phyloP scores from a whole-genome alignment of 192 early-diverging fungal species.

The Bifiguratus adelaidae region DNA sequence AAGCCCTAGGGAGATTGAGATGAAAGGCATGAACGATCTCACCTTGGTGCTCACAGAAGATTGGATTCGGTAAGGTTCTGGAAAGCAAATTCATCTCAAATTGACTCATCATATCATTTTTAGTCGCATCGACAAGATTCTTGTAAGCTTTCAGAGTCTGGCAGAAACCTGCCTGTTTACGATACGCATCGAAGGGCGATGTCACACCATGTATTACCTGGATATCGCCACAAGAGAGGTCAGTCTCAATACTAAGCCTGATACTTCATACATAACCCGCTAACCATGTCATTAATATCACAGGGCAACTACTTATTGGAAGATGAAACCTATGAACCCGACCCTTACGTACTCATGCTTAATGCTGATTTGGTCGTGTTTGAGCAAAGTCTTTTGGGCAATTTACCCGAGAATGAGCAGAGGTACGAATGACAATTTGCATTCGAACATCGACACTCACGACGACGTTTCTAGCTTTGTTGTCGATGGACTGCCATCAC shows the following conservation, averaged over 20 bases:
- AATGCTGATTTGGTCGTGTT: slow-evolving; percentile 68
- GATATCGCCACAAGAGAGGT: slow-evolving; percentile 87
- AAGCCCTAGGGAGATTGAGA: too few relatives aligned
- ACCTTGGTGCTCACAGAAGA: slow-evolving; percentile 4
- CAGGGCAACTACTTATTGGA: slow-evolving; percentile 74
- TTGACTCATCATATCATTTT: neutral
- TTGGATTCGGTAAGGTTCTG: slow-evolving; percentile 9
- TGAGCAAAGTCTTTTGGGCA: slow-evolving; percentile 59
- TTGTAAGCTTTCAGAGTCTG: slow-evolving; percentile 57
- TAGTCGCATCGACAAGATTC: slow-evolving; percentile 37
- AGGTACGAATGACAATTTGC: slow-evolving; percentile 23
- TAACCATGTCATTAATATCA: neutral
- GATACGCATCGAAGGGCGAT: slow-evolving; percentile 72
- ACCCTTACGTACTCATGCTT: slow-evolving; percentile 74
- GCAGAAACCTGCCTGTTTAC: slow-evolving; percentile 74
- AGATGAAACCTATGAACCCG: slow-evolving; percentile 71
- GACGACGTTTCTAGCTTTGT: slow-evolving; percentile 42
- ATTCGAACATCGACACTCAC: too few relatives aligned
- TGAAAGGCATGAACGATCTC: too few relatives aligned
- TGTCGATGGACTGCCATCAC: slow-evolving; percentile 69
- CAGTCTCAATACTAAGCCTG: neutral
- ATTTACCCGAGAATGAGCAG: slow-evolving; percentile 49
- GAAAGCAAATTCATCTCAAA: slow-evolving; percentile 24
- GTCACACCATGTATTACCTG: slow-evolving; percentile 78
- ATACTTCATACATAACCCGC: too few relatives aligned